Conservation (phyloP, 1,284 basidiomycete species). For the Dichomitus squalens region DNA sequence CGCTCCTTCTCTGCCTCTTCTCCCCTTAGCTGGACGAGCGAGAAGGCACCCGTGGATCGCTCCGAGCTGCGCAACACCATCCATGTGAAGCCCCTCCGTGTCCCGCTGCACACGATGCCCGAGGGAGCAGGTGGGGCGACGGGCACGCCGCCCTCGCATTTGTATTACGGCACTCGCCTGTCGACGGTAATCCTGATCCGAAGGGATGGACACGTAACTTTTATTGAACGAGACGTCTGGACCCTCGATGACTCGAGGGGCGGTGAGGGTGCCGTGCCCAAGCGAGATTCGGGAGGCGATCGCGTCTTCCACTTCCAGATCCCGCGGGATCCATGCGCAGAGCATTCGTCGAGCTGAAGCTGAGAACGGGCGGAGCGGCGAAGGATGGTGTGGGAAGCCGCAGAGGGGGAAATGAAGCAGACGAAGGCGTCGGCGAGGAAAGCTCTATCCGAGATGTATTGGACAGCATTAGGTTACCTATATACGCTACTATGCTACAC, state of each 20-base stretch:
- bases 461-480: constrained; percentile 13
- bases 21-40: constrained; percentile 28
- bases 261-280: neutral
- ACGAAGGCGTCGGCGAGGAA: neutral
- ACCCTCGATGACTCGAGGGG: constrained; percentile 38
- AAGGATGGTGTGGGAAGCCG: constrained; percentile 25
- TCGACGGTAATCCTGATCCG: constrained; percentile 72
- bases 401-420: constrained; percentile 12
- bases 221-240: constrained; percentile 77
- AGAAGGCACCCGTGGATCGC: constrained; percentile 47
- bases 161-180: constrained; percentile 69
- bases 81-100: constrained; percentile 51
- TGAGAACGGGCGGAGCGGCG: constrained; percentile 17
- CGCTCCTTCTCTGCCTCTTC: neutral
- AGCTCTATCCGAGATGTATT: constrained; percentile 17
- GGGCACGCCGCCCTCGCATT: constrained; percentile 5
- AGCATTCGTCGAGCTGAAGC: neutral
- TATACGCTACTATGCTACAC: constrained; percentile 26
- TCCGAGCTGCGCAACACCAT: constrained; percentile 63
- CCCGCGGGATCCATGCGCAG: constrained; percentile 19
- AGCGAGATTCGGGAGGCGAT: constrained; percentile 45
- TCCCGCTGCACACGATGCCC: neutral
- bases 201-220: constrained; percentile 59
- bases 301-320: constrained; percentile 57
- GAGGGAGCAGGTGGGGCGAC: constrained; percentile 11